Base-by-base conservation (phyloP, 1,139 yeast species). In the Hyphopichia burtonii region DNA sequence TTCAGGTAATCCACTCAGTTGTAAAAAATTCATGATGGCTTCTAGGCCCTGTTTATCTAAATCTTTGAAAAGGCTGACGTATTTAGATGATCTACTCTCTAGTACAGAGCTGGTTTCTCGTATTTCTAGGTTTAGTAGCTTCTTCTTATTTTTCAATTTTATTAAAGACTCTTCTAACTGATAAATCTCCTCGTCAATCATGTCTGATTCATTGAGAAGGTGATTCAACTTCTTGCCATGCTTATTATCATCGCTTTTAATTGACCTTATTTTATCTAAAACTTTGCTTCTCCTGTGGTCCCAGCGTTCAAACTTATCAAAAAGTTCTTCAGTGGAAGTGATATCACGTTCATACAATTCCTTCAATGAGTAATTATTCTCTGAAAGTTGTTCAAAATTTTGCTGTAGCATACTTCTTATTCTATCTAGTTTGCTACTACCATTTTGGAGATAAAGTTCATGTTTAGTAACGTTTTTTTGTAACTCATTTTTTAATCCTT, bases 91-190 rank as follows among this genome's bases (percentile, higher is more conserved):
- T 42, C 68, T 65, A 48, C 82, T 77, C 44, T 79, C 83, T 34
- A 79, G 62, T 3, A 77, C 71, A n/a, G 82, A 76, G 49, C 76
- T 73, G 0, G 86, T 74, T 33, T 69, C 70, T 14, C 64, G 63
- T 12, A 80, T 67, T 54, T 81, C 86, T 4, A 54, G 46, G 15
- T 55, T 55, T 1, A 82, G 44, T 0, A 68, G 50, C 4, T 47
- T 51, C 42, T 70, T 71, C 50, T 76, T 78, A 2, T 57, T 54
- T 39, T 63, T 68, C 18, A 80, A 51, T 7, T 56, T 54, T 4
- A 39, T 37, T 16, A 82, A 52, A 41, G 67, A 62, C 3, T 49
- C 41, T 46, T 81, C 82, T 31, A 80, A 50, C 0, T 53, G 55
- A 0, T 44, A 51, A 3, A 82, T 78, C 43, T 80, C 80, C 1